phyloP scores from a whole-genome alignment of 1,139 yeast genomes.

The Protomyces inundatus region DNA sequence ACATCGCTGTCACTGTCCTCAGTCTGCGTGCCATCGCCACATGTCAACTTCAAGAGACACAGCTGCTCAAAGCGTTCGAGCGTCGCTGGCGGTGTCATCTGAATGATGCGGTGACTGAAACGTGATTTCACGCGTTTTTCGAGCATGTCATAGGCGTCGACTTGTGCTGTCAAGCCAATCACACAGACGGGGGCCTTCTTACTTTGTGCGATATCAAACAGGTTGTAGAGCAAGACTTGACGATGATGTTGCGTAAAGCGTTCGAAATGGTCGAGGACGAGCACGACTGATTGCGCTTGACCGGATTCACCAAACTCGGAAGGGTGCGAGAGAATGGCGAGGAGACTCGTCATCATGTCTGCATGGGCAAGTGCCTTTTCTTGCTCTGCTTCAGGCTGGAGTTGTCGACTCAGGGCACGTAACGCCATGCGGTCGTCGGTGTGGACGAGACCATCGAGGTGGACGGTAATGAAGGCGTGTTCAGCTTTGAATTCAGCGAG shows the following conservation, averaged over 20 bases:
- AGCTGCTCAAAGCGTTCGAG: constrained; percentile 40
- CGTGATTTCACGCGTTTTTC: constrained; percentile 90
- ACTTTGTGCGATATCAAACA: constrained; percentile 77
- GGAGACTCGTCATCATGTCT: constrained; percentile 51
- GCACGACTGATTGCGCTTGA: constrained; percentile 53
- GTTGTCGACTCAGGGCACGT: constrained; percentile 77
- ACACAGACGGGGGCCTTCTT: constrained; percentile 69
- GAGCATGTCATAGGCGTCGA: constrained; percentile 66
- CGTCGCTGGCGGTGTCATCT: constrained; percentile 49
- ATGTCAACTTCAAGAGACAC: constrained; percentile 31
- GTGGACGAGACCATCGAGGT: constrained; percentile 67
- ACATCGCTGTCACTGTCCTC: constrained; percentile 28
- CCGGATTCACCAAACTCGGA: constrained; percentile 28
- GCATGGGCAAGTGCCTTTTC: constrained; percentile 37
- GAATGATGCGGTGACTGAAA: constrained; percentile 72
- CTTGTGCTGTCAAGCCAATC: constrained; percentile 69
- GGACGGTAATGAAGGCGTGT: constrained; percentile 52
- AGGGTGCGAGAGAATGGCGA: constrained; percentile 45
- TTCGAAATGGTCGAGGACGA: constrained; percentile 82
- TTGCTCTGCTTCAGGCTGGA: constrained; percentile 45
- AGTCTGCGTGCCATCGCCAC: constrained; percentile 29
- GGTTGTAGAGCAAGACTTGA: constrained; percentile 78
- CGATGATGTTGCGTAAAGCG: constrained; percentile 63
- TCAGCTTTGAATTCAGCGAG: constrained; percentile 45
- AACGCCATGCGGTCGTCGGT: constrained; percentile 73